Evolutionary conservation across 169 alveolate species (phyloP).

Genomic region (Miamiensis avidus): DNA sequence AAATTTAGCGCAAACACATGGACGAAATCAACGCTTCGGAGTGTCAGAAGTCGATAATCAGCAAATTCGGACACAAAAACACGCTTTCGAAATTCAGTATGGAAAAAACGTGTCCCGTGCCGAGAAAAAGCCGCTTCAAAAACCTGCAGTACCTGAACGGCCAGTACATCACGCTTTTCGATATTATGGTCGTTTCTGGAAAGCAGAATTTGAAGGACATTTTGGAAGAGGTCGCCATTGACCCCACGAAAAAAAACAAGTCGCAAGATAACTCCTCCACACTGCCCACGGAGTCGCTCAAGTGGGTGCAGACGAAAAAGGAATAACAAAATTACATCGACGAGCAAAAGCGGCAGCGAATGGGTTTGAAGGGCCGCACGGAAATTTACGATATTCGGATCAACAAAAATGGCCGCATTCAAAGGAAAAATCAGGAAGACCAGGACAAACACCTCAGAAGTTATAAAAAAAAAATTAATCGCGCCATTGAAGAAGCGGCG

Average conservation of each 20-base stretch:
- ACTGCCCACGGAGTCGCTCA: background rate
- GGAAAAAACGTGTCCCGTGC: conserved; percentile 42
- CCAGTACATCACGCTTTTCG: conserved; percentile 18
- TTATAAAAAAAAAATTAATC: conserved; percentile 17
- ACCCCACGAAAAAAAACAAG: no score
- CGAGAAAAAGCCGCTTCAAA: conserved; percentile 40
- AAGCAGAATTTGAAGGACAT: conserved; percentile 24
- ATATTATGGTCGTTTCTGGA: conserved; percentile 49
- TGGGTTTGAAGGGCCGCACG: background rate
- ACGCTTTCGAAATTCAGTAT: conserved; percentile 38
- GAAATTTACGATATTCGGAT: background rate
- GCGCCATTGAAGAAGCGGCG: background rate
- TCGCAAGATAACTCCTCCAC: background rate
- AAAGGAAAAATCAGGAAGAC: conserved; percentile 21
- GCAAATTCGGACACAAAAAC: conserved; percentile 41
- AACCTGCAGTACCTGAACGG: conserved; percentile 44
- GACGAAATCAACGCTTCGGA: background rate
- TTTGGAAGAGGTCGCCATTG: background rate
- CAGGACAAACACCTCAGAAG: conserved; percentile 37
- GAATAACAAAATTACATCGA: background rate
- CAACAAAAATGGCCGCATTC: background rate
- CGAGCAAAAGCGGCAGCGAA: background rate
- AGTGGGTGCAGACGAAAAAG: conserved; percentile 9
- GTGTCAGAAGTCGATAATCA: conserved; percentile 24
- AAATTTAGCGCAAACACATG: background rate